Percentiles rank a stretch among this genome's conserved stretches.
phyloP scores from a whole-genome alignment of 2,329 filamentous ascomycete species.

The Trichoderma simmonsii region DNA sequence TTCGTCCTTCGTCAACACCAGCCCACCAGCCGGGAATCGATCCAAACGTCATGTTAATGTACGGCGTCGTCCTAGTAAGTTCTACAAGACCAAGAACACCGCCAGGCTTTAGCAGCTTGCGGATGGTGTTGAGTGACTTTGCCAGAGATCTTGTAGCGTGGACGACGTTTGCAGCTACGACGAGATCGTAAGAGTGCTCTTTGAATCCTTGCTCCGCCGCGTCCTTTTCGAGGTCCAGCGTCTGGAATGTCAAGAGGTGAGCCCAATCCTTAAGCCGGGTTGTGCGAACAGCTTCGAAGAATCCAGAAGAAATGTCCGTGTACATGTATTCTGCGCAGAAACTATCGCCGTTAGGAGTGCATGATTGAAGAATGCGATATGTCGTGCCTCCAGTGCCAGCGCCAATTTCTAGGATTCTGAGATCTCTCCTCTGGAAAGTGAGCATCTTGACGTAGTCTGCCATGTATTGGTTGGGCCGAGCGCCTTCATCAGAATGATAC shows the following conservation, averaged over 20 bases:
- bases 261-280: conserved; percentile 25
- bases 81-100: conserved; percentile 33
- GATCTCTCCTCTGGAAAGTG: conserved; percentile 26
- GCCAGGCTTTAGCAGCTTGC: conserved; percentile 30
- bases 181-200: conserved; percentile 27
- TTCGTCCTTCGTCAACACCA: neutral
- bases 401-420: conserved; percentile 38
- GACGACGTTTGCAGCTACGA: conserved; percentile 33
- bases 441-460: conserved; percentile 16
- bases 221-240: conserved; percentile 35
- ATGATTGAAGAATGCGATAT: conserved; percentile 23
- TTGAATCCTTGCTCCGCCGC: conserved; percentile 29
- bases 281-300: conserved; percentile 34
- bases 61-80: conserved; percentile 14
- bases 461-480: conserved; percentile 5
- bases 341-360: neutral
- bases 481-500: conserved; percentile 7
- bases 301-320: conserved; percentile 39
- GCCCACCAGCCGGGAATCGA: conserved; percentile 10
- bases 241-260: conserved; percentile 31
- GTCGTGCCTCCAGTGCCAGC: conserved; percentile 36
- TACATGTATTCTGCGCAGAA: conserved; percentile 30
- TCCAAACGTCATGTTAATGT: conserved; percentile 10
- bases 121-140: conserved; percentile 26
- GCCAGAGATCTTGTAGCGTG: conserved; percentile 31